Evolutionary conservation across 805 yeast genomes (phyloP), one percentile per base, ranked within the genome.

Genomic region (Kazachstania viticola): DNA sequence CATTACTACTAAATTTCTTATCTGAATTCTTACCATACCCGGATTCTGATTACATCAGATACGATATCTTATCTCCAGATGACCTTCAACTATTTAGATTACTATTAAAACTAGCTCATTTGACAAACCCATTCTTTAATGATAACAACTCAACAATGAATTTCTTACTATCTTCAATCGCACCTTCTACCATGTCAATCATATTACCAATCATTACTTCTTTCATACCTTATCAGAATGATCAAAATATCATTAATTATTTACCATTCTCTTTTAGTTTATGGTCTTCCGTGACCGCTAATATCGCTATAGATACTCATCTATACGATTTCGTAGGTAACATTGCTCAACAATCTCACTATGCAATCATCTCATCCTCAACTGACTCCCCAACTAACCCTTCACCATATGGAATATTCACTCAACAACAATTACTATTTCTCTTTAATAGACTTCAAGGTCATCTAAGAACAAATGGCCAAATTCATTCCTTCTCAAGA

Each of bases 221-320:
- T 3, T 42, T 73, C 27, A 52, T 78, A 12, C 91, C 91, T 2
- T 46, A 48, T 6, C 49, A 46, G 16, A 49, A 55, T 31, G 42
- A 40, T 8, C 42, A 54, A 2, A 76, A 74, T 33, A 66, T 71
- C 3, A 59, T 71, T 18, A 67, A 73, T 40, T 74, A 76, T 42
- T 48, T 83, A 22, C 75, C 87, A 0, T 57, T 82, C 1, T 48
- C 82, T 8, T 81, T 83, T 42, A 74, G 80, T 38, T 56, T 81
- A 25, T 84, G 95, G 94, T 49, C 69, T 2, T 62, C 74, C 38
- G 54, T 72, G 29, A 56, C 67, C 41, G 55, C 64, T 36, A 53
- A 64, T 42, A 49, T 66, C 25, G 64, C 71, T 13, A 57, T 73
- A 18, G 94, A 82, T 42, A 63, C 75, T 9, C 79, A 75, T 41